Base-by-base conservation (phyloP, 805 yeast genomes). In the Wickerhamiella domercqiae region DNA sequence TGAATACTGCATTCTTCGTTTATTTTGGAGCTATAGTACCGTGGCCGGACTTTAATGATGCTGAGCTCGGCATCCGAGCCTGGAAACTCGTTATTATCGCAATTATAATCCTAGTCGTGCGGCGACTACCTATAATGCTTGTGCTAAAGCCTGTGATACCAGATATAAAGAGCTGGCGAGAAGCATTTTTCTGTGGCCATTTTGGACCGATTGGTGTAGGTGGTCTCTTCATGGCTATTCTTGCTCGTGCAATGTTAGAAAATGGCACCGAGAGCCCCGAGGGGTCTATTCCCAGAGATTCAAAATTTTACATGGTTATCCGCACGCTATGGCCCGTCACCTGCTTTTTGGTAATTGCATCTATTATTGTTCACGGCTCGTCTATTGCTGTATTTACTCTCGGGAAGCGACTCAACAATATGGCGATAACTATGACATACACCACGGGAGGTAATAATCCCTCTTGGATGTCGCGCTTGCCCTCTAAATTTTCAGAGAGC, bases 141-240 rank as follows among this genome's bases (percentile, higher is more conserved):
- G 67, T 72, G 0, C 59, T 80, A 35, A 79, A 79, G 50, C 84
- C 87, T 0, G 54, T 83, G 18, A 77, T 82, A 1, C 94, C 95
- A 0, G 95, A 84, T 53, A 71, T 84, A 29, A 75, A 82, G 49
- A 70, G 82, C 7, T 84, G 95, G 94, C 72, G 94, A 55, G 96
- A 84, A 56, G 95, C 95, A 0, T 54, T 84, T 3, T 86, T 86
- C 56, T 82, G 93, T 55, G 95, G 95, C 16, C 94, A 84, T 60
- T 84, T 86, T 57, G 96, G 96, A 14, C 95, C 96, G 2, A 81
- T 86, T 52, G 96, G 96, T 34, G 95, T 84, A 17, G 94, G 95
- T 40, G 94, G 94, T 1, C 66, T 84, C 5, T 83, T 80, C 57
- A 87, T 90, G 30, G 75, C 81, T 4, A 75, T 84, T 35, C 62